Conservation (phyloP, 139 green algal genomes). For the Auxenochlorella pyrenoidosa region DNA sequence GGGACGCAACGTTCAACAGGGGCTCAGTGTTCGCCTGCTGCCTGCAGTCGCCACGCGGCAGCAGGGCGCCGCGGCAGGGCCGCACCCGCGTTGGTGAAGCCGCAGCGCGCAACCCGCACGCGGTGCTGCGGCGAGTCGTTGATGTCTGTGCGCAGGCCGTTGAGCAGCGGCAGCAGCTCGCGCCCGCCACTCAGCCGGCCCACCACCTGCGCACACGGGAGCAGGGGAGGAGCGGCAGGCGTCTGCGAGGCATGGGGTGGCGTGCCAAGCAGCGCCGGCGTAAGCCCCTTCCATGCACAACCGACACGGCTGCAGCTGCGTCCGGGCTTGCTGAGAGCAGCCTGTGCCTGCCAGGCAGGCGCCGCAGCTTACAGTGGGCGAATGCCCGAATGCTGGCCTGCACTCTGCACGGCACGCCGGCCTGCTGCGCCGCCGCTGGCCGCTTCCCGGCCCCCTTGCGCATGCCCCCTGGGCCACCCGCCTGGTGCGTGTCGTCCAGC, state of each 20-base stretch:
- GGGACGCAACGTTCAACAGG: too few relatives aligned
- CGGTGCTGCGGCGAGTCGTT: constrained; percentile 57
- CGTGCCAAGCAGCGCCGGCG: not conserved
- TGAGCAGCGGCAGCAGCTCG: constrained; percentile 60
- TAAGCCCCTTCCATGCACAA: too few relatives aligned
- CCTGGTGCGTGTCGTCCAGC: constrained; percentile 74
- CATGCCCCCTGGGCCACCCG: constrained; percentile 14
- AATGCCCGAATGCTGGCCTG: too few relatives aligned
- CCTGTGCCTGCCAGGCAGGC: too few relatives aligned
- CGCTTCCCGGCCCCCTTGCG: not conserved
- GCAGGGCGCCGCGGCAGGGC: not conserved
- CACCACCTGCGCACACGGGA: constrained; percentile 64
- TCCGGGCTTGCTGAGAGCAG: too few relatives aligned
- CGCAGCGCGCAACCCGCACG: constrained; percentile 32
- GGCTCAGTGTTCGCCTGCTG: too few relatives aligned
- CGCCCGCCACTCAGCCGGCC: constrained; percentile 56
- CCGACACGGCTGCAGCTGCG: too few relatives aligned
- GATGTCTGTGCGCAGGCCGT: constrained; percentile 40
- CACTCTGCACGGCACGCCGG: too few relatives aligned
- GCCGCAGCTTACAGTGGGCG: too few relatives aligned
- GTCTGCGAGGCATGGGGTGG: too few relatives aligned
- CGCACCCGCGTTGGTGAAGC: constrained; percentile 45
- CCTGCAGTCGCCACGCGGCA: not conserved
- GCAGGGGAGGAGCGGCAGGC: not conserved
- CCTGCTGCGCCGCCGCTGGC: not conserved